Evolutionary conservation across 1,284 basidiomycete species (phyloP).

Genomic region (Cryptococcus sp.): DNA sequence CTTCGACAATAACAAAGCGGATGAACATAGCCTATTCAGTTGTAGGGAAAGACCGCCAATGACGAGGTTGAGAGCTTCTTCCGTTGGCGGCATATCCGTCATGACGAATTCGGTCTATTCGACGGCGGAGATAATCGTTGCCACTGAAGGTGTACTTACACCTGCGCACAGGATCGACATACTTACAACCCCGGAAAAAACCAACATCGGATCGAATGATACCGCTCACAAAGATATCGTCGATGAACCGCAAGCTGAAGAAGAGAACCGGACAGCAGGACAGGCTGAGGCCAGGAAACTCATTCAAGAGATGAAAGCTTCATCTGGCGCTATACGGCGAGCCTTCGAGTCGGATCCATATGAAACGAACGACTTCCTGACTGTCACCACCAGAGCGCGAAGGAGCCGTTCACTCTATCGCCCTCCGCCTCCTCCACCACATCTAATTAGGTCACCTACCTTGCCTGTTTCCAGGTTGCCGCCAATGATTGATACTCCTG

Average conservation of each 20-base stretch:
- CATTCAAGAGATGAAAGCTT: background rate
- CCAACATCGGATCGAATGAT: background rate
- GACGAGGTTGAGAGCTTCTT: background rate
- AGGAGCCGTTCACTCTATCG: background rate
- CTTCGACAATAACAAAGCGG: background rate
- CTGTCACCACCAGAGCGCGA: background rate
- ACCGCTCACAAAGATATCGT: background rate
- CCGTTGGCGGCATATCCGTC: background rate
- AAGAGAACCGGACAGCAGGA: background rate
- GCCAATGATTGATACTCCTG: background rate
- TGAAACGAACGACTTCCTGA: background rate
- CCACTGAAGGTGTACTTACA: background rate
- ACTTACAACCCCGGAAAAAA: background rate
- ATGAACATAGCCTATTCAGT: background rate
- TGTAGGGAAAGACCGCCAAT: background rate
- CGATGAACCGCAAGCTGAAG: background rate
- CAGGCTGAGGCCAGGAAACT: background rate
- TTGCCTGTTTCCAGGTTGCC: background rate
- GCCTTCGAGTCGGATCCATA: background rate
- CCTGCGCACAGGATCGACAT: background rate
- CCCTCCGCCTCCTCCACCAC: too few species aligned
- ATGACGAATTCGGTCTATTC: background rate
- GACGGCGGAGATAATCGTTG: background rate
- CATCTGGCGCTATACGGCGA: background rate
- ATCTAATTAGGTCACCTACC: background rate